Base-by-base conservation (phyloP, 257 asterid genomes). In the Solanum virginianum region DNA sequence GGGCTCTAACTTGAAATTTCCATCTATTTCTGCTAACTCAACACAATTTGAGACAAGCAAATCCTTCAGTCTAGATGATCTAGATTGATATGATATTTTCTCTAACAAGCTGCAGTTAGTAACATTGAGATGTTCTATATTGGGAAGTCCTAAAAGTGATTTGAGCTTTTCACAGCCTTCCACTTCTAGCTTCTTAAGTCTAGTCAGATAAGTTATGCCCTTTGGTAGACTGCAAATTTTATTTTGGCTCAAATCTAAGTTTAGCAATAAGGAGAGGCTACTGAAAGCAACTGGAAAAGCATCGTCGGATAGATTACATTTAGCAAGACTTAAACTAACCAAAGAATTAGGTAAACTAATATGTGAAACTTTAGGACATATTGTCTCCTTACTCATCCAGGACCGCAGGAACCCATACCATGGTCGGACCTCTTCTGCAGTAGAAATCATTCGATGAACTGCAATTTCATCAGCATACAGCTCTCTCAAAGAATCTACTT, bases 211-310 rank as follows among this genome's bases (percentile, higher is more conserved):
- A 80, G n/a, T 70, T 53, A 81, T 55, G 43, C 83, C 60, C 43
- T 85, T 62, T 55, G 88, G 88, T 36, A 85, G 81, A 39, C 77
- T 68, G 53, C 47, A 82, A 56, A 85, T 68, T 16, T 32, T 81
- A 16, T 85, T 85, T 56, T 51, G 39, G 77, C 85, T 82, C 56
- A 85, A 56, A 81, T 85, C 69, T 60, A 85, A 81, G 82, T 81
- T 57, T 53, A 17, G 54, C 85, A 85, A 71, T 36, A 81, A 80
- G 24, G 83, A 81, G 54, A 85, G 88, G 43, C 72, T 70, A 68
- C 54, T 69, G 49, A 85, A 81, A 59, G 84, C 88, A 79, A 53
- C 79, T 71, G 88, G 82, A 55, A 85, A 80, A 85, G 83, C 43
- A 69, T 85, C 57, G 16, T 70, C 43, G 1, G 88, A 81, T 59